Base-by-base conservation (phyloP, 495 filamentous ascomycete genomes). In the Penicillium roqueforti region DNA sequence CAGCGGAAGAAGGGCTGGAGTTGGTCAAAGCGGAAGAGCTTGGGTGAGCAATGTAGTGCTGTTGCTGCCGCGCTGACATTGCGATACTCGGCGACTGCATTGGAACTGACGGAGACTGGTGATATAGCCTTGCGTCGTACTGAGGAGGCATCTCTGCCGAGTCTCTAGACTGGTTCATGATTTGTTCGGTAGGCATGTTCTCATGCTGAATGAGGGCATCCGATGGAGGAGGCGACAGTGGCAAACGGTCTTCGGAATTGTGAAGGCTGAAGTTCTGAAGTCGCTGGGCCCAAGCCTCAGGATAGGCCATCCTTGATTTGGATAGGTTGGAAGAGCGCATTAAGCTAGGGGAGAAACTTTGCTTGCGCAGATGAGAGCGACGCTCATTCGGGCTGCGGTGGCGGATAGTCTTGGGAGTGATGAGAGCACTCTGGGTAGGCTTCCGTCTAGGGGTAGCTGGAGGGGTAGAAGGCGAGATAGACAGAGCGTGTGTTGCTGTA, bases 171-270 rank as follows among this genome's bases (percentile, higher is more conserved):
- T 64, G 59, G 32, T 31, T 47, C 45, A 67, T 53, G 18, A 57
- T 41, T 52, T 64, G 58, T 41, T 68, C 69, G 23, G 57, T 56
- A 22, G 56, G 16, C 31, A 76, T 58, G 41, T 71, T 70, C 55
- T 76, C 73, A 22, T 74, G 72, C 55, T 78, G 62, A 19, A 72
- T 54, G 14, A 74, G 63, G 43, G 72, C 68, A 59, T 74, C 74
- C 1, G 74, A 76, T 11, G 72, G 69, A 13, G 74, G 73, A 7
- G 74, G 74, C 23, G 76, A 78, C 40, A 78, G 54, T 43, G 74
- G 75, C 9, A 76, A 64, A 31, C 68, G 64, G 32, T 74, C 71
- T 42, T 76, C 71, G 3, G 69, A 62, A 53, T 54, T 64, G 37
- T 61, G 66, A 31, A 74, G 55, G 47, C 54, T 66, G 54, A 72